Evolutionary conservation across 352 stramenopile species (phyloP).

Genomic region (Pythium chondricola): DNA sequence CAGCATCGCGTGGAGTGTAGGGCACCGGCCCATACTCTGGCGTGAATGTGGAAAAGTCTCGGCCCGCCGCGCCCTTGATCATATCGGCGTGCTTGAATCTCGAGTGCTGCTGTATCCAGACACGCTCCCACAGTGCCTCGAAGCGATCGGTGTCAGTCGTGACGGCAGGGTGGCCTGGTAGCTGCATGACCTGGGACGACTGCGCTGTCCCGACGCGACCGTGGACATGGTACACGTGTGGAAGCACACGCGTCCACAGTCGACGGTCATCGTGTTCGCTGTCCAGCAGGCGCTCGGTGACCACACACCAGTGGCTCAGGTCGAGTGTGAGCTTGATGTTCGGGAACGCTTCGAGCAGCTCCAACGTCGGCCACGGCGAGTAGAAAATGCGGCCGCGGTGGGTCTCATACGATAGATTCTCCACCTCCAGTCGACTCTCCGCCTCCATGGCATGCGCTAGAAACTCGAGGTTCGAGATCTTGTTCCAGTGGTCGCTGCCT

Average conservation of each 20-base stretch:
- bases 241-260: constrained; percentile 36
- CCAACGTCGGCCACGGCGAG: constrained; percentile 60
- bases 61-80: constrained; percentile 1
- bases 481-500: constrained; percentile 47
- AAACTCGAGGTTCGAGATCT: constrained; percentile 39
- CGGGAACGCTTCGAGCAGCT: constrained; percentile 52
- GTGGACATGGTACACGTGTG: constrained; percentile 56
- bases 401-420: constrained; percentile 49
- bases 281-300: constrained; percentile 53
- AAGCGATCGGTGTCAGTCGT: constrained; percentile 35
- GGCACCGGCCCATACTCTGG: constrained; percentile 66
- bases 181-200: constrained; percentile 38
- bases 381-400: constrained; percentile 63
- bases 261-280: constrained; percentile 31
- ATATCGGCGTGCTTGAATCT: constrained; percentile 10
- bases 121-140: constrained; percentile 38
- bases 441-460: constrained; percentile 41
- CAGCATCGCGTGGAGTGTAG: constrained; percentile 36
- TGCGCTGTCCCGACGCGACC: constrained; percentile 51
- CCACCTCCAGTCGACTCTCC: constrained; percentile 25
- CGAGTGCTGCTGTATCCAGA: constrained; percentile 36
- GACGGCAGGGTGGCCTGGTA: constrained; percentile 23
- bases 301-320: constrained; percentile 62
- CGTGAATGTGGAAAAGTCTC: constrained; percentile 47
- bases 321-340: constrained; percentile 62